Percentiles rank a stretch among this genome's conserved stretches.
Conservation (phyloP, 1,139 yeast species). For the Kluyveromyces marxianus region DNA sequence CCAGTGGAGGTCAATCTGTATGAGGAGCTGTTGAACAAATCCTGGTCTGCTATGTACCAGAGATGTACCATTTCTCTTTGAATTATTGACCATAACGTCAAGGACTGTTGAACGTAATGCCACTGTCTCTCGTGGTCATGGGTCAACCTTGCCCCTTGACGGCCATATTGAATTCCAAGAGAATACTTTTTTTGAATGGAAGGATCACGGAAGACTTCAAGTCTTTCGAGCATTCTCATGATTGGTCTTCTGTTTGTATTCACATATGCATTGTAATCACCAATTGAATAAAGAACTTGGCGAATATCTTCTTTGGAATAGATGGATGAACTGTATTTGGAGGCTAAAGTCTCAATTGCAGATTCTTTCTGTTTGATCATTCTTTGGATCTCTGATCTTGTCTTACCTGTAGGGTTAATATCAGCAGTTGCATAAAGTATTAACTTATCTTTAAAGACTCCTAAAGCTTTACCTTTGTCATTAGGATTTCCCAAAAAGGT, state of each 20-base stretch:
- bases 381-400: slow-evolving; percentile 43
- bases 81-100: slow-evolving; percentile 63
- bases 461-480: slow-evolving; percentile 34
- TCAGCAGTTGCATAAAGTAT: slow-evolving; percentile 57
- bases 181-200: slow-evolving; percentile 35
- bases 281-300: slow-evolving; percentile 62
- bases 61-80: slow-evolving; percentile 66
- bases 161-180: slow-evolving; percentile 57
- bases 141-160: slow-evolving; percentile 58
- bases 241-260: slow-evolving; percentile 61
- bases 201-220: slow-evolving; percentile 43
- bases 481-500: slow-evolving; percentile 36
- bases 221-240: slow-evolving; percentile 45
- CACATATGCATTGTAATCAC: slow-evolving; percentile 67
- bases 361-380: slow-evolving; percentile 55
- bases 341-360: slow-evolving; percentile 51
- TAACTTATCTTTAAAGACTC: slow-evolving; percentile 47
- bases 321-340: slow-evolving; percentile 31
- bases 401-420: slow-evolving; percentile 48
- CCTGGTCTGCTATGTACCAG: slow-evolving; percentile 68
- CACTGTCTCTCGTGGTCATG: slow-evolving; percentile 64
- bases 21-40: slow-evolving; percentile 43
- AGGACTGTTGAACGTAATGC: slow-evolving; percentile 61
- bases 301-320: slow-evolving; percentile 50
- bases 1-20: slow-evolving; percentile 65